phyloP scores from a whole-genome alignment of 768 basidiomycete genomes.

The Asterophora parasitica region DNA sequence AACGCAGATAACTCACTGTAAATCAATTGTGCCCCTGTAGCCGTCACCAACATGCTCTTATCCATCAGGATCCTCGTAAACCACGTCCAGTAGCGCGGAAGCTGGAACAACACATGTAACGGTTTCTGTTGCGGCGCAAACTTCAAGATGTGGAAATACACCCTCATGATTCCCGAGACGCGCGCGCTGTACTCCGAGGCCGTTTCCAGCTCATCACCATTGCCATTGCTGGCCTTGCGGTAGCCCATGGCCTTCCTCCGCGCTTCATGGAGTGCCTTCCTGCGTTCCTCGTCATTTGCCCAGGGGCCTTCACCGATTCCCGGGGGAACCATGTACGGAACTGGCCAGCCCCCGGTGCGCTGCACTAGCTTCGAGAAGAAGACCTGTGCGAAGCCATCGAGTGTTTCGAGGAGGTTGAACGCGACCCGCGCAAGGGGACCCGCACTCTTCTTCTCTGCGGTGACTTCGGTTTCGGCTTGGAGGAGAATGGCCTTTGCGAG shows the following conservation, averaged over 20 bases:
- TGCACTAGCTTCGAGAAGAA: constrained; percentile 86
- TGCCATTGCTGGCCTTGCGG: constrained; percentile 32
- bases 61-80: constrained; percentile 59
- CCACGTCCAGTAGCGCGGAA: constrained; percentile 69
- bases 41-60: constrained; percentile 44
- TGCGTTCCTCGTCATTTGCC: constrained; percentile 31
- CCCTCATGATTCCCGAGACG: constrained; percentile 74
- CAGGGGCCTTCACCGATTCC: constrained; percentile 49
- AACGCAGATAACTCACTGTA: constrained; percentile 44
- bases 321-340: constrained; percentile 59
- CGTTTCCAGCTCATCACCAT: constrained; percentile 58
- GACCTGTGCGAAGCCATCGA: constrained; percentile 61
- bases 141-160: constrained; percentile 76
- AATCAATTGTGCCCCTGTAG: constrained; percentile 63
- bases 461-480: constrained; percentile 91
- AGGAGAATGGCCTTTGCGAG: constrained; percentile 82
- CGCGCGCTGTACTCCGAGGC: constrained; percentile 59
- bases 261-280: constrained; percentile 37
- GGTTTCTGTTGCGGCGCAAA: constrained; percentile 35
- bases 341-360: constrained; percentile 82
- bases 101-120: constrained; percentile 50
- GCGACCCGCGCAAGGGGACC: constrained; percentile 77
- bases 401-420: constrained; percentile 57
- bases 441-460: constrained; percentile 82
- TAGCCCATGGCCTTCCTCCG: constrained; percentile 56